Conservation (phyloP, 2,329 filamentous ascomycete species). For the Chalaropsis thielavioides region DNA sequence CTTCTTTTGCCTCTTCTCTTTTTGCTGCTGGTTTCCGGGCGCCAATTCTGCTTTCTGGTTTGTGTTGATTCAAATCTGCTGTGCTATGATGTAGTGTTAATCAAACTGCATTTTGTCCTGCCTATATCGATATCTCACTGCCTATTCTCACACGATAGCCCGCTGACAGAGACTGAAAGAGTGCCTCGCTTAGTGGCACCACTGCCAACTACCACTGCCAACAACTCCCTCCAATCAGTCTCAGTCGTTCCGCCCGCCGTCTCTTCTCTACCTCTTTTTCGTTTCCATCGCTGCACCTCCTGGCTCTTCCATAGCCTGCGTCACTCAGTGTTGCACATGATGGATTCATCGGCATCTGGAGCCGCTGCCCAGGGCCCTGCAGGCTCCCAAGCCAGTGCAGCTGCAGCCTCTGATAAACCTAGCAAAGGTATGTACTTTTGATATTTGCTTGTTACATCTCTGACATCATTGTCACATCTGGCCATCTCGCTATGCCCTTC, state of each 20-base stretch:
- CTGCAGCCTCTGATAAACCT: conserved; percentile 12
- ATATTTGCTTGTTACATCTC: background rate
- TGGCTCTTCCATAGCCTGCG: background rate
- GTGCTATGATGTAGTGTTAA: conserved; percentile 2
- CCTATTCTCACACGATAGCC: background rate
- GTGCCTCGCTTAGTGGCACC: background rate
- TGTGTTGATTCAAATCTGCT: background rate
- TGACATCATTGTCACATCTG: background rate
- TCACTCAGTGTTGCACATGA: background rate
- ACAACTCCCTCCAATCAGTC: background rate
- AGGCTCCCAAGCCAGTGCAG: conserved; percentile 7
- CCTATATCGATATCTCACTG: background rate
- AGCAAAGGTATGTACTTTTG: conserved; percentile 14
- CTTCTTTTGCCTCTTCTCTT: background rate
- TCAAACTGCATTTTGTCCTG: background rate
- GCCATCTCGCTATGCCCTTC: background rate
- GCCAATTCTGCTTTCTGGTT: background rate
- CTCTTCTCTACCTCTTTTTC: background rate
- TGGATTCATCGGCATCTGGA: background rate
- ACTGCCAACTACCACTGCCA: no score
- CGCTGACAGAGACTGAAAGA: background rate
- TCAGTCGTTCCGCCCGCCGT: background rate
- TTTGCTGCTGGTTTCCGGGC: background rate
- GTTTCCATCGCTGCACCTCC: background rate
- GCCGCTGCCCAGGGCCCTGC: conserved; percentile 6